A percentile compares a stretch with the other conserved stretches of the same genome.
phyloP scores from a whole-genome alignment of 106 monocot species.

The Dactylorhiza incarnata region DNA sequence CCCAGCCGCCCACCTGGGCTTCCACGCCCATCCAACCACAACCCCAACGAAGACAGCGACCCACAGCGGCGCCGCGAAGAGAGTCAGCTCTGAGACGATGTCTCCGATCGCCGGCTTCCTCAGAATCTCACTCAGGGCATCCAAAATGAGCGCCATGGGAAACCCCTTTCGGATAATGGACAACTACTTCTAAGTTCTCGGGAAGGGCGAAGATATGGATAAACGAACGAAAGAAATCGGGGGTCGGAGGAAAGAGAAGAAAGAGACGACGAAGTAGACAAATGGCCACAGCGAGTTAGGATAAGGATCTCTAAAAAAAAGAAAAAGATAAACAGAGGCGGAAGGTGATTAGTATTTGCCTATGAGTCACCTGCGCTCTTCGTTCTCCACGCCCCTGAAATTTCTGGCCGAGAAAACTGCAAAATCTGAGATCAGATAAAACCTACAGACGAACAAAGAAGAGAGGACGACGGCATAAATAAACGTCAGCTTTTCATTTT shows the following conservation, averaged over 20 bases:
- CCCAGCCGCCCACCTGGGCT: slow-evolving; percentile 53
- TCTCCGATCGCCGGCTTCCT: slow-evolving; percentile 35
- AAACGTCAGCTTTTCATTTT: too few species aligned
- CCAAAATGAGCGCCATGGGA: slow-evolving; percentile 42
- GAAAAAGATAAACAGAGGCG: neutral
- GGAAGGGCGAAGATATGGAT: slow-evolving; percentile 2
- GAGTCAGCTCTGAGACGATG: slow-evolving; percentile 38
- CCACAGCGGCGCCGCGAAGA: slow-evolving; percentile 62
- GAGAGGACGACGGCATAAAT: neutral
- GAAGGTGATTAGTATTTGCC: neutral
- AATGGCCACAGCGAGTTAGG: neutral
- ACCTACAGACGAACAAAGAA: neutral
- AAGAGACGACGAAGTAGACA: neutral
- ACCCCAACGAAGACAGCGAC: slow-evolving; percentile 49
- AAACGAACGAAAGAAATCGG: neutral
- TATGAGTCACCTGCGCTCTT: neutral
- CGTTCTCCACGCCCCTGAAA: neutral
- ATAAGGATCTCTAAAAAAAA: slow-evolving; percentile 9
- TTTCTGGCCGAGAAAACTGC: neutral
- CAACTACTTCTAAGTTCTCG: neutral
- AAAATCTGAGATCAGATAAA: neutral
- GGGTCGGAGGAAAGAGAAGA: neutral
- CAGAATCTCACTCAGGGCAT: slow-evolving; percentile 38
- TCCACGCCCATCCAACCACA: slow-evolving; percentile 72
- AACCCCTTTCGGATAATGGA: neutral